Conservation (phyloP, 345 rosid genomes). For the Orychophragmus violaceus region DNA sequence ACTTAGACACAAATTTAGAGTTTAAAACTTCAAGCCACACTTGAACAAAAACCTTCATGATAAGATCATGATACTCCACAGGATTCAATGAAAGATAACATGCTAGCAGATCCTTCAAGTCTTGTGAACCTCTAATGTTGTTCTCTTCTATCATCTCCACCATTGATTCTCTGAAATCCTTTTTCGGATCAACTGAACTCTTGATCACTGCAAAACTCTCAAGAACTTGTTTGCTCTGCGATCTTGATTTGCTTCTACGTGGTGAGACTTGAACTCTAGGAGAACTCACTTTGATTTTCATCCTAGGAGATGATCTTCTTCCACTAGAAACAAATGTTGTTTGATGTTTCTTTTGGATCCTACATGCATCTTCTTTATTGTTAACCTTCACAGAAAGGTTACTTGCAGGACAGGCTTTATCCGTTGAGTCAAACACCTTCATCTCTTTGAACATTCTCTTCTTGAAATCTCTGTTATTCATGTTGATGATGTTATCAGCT, state of each 20-base stretch:
- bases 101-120: conserved; percentile 72
- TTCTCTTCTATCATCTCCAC: conserved; percentile 82
- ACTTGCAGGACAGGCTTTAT: conserved; percentile 22
- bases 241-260: conserved; percentile 29
- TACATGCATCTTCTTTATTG: background rate
- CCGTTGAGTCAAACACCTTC: conserved; percentile 19
- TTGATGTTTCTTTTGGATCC: conserved; percentile 11
- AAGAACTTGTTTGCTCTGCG: conserved; percentile 24
- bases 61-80: conserved; percentile 53
- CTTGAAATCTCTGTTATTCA: conserved; percentile 17
- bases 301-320: conserved; percentile 31
- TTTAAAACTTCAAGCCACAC: conserved; percentile 42
- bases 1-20: background rate
- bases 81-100: conserved; percentile 70
- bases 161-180: conserved; percentile 85
- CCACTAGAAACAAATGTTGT: background rate
- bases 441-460: conserved; percentile 23
- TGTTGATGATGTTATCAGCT: conserved; percentile 33
- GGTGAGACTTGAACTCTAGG: conserved; percentile 36
- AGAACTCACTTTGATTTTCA: conserved; percentile 48
- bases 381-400: conserved; percentile 3
- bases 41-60: conserved; percentile 70
- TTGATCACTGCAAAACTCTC: conserved; percentile 62
- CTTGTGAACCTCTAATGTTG: conserved; percentile 48
- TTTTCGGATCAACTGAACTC: conserved; percentile 63